phyloP scores from a whole-genome alignment of 2,329 filamentous ascomycete species.

The Fusarium clavum region DNA sequence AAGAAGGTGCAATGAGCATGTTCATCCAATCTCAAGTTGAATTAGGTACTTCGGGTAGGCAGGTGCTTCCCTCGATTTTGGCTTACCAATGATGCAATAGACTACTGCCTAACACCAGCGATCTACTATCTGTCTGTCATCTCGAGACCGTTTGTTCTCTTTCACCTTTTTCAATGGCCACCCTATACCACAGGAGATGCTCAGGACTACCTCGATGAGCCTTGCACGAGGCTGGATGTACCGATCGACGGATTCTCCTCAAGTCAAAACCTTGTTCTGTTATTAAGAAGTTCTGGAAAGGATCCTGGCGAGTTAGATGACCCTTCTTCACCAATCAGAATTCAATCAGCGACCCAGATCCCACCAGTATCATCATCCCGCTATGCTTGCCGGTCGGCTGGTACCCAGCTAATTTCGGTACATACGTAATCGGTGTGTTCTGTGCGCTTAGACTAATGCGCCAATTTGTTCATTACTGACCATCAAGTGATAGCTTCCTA shows the following conservation, averaged over 20 bases:
- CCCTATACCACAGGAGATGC: not conserved
- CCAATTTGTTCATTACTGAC: constrained; percentile 16
- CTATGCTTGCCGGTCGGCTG: constrained; percentile 36
- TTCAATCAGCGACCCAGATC: constrained; percentile 2
- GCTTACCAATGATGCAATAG: not conserved
- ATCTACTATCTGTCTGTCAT: not conserved
- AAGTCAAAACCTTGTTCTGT: constrained; percentile 43
- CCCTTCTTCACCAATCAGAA: constrained; percentile 33
- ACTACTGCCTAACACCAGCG: not conserved
- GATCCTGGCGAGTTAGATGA: constrained; percentile 31
- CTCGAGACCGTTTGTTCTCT: not conserved
- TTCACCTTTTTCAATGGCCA: not conserved
- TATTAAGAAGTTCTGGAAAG: constrained; percentile 44
- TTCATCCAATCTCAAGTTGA: not conserved
- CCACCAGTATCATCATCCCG: constrained; percentile 38
- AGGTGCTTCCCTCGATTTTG: not conserved
- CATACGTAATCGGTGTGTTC: constrained; percentile 29
- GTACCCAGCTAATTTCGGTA: constrained; percentile 37
- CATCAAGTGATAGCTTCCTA: constrained; percentile 9
- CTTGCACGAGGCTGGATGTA: constrained; percentile 26
- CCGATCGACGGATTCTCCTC: constrained; percentile 46
- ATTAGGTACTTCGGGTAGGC: not conserved
- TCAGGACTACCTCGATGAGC: constrained; percentile 16
- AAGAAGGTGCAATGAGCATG: not conserved
- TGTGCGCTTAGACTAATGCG: constrained; percentile 29